These are phyloP conservation scores for Thuja plicata DNA, from an alignment of 83 land plant genomes.

Conservation along the genomic window DNA sequence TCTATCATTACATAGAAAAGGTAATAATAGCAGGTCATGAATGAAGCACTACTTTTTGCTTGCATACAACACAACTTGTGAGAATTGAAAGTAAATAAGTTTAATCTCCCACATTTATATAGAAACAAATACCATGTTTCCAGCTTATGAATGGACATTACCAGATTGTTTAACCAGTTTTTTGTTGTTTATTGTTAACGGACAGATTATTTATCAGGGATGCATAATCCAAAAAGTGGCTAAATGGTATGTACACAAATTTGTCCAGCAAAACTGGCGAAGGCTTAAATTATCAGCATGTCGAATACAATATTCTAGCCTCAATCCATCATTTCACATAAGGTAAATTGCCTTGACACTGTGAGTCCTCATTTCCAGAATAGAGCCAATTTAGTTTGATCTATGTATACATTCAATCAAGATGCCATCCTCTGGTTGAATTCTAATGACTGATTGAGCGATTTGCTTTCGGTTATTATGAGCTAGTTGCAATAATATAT, in stretches of 20 bases:
- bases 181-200: background rate
- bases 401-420: background rate
- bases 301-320: background rate
- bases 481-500: background rate
- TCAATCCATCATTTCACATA: background rate
- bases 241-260: background rate
- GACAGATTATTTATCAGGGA: background rate
- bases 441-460: background rate
- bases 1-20: background rate
- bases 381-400: background rate
- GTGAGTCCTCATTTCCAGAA: background rate
- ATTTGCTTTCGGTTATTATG: background rate
- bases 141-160: background rate
- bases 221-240: background rate
- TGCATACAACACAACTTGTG: background rate
- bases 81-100: background rate
- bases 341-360: background rate
- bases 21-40: background rate
- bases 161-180: background rate
- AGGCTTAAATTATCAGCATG: background rate
- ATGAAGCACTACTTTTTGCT: background rate
- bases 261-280: background rate
- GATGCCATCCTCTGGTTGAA: background rate
- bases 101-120: background rate
- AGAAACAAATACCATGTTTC: background rate